Conservation (phyloP, 148 eudicot genomes). For the Oxyria digyna region DNA sequence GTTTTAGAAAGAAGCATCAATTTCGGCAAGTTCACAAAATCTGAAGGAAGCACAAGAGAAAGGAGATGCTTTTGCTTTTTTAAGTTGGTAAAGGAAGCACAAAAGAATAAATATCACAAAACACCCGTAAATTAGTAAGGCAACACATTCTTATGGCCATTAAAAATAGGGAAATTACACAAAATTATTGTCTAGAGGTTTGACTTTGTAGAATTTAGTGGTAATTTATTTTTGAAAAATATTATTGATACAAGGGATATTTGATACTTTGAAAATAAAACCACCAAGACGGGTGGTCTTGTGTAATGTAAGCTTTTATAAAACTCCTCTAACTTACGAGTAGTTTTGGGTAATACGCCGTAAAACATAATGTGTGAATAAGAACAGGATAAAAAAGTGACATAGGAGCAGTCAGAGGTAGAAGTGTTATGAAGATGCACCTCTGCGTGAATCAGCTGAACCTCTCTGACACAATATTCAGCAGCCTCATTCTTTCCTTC, state of each 20-base stretch:
- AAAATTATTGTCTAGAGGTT: background rate
- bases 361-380: no score
- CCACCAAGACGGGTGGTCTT: no score
- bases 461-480: constrained; percentile 76
- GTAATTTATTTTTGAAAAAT: no score
- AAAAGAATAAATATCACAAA: background rate
- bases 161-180: background rate
- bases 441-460: constrained; percentile 93
- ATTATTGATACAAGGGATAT: no score
- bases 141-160: background rate
- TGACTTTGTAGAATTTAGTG: no score
- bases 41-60: constrained; percentile 1
- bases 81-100: background rate
- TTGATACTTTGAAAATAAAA: background rate
- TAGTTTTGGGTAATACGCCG: no score
- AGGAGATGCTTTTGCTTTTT: background rate
- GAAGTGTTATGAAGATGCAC: constrained; percentile 19
- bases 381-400: background rate
- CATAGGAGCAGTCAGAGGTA: background rate
- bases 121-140: background rate
- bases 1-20: background rate
- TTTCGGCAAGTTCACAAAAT: background rate
- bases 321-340: no score
- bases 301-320: no score
- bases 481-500: constrained; percentile 81